A percentile compares a stretch with the other conserved stretches of the same genome.
phyloP scores from a whole-genome alignment of 257 asterid genomes.

The Nicotiana otophora region DNA sequence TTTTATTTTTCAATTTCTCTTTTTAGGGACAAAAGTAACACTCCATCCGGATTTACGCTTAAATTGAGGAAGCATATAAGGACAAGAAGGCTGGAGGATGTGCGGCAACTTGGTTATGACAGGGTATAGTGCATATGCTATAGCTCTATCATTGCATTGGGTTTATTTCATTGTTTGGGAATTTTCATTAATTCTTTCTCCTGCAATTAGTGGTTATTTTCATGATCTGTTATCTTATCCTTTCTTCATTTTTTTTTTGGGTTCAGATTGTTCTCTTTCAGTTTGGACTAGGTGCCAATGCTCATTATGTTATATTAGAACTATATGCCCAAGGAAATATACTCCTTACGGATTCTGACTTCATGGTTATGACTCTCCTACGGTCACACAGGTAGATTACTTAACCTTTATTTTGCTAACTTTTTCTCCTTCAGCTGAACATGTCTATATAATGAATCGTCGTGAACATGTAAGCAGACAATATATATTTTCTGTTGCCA shows the following conservation, averaged over 20 bases:
- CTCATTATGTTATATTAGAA: constrained; percentile 88
- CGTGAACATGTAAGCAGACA: not conserved
- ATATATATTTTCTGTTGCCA: not conserved
- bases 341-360: constrained; percentile 81
- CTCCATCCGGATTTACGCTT: constrained; percentile 95
- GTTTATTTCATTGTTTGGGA: constrained; percentile 5
- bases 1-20: not conserved
- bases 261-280: constrained; percentile 83
- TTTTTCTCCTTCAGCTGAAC: not conserved
- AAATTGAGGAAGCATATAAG: constrained; percentile 93
- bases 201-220: not conserved
- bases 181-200: not conserved
- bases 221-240: constrained; percentile 1
- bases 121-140: constrained; percentile 46
- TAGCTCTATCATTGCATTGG: constrained; percentile 4
- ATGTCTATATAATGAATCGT: not conserved
- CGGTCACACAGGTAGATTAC: constrained; percentile 86
- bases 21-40: constrained; percentile 89
- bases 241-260: not conserved
- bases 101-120: constrained; percentile 96
- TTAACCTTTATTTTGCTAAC: constrained; percentile 12
- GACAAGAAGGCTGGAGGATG: constrained; percentile 97
- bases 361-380: constrained; percentile 84
- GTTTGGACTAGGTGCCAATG: constrained; percentile 84
- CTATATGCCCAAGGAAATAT: constrained; percentile 98